Conservation (phyloP, 768 basidiomycete species). For the Crassisporium funariophilum region DNA sequence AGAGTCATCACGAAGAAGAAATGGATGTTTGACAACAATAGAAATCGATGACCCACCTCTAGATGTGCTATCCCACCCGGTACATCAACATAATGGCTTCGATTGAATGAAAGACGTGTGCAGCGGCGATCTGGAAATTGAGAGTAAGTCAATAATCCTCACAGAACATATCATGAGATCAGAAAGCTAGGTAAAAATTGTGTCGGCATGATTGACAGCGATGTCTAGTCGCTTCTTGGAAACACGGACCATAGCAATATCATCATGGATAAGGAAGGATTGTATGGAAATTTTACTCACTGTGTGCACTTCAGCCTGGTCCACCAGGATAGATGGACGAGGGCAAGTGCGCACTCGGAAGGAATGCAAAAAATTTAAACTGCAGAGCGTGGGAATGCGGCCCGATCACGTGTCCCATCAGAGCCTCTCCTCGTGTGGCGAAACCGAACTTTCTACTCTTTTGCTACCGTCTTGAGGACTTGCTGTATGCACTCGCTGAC, state of each 20-base stretch:
- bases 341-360: too few relatives aligned
- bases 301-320: too few relatives aligned
- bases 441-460: too few relatives aligned
- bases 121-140: too few relatives aligned
- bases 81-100: neutral
- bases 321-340: too few relatives aligned
- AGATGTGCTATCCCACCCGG: neutral
- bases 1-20: constrained; percentile 57
- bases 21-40: constrained; percentile 7
- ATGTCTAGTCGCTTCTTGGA: constrained; percentile 94
- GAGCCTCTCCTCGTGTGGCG: too few relatives aligned
- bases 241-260: constrained; percentile 95
- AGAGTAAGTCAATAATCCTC: neutral
- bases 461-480: too few relatives aligned
- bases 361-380: too few relatives aligned
- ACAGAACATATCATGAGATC: constrained; percentile 37
- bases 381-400: too few relatives aligned
- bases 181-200: constrained; percentile 65
- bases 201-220: constrained; percentile 81
- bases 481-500: too few relatives aligned
- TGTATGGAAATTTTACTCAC: neutral
- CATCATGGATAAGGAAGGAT: constrained; percentile 50
- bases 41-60: neutral
- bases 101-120: too few relatives aligned
- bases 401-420: too few relatives aligned